phyloP scores from a whole-genome alignment of 495 filamentous ascomycete genomes.

The Neurospora intermedia region DNA sequence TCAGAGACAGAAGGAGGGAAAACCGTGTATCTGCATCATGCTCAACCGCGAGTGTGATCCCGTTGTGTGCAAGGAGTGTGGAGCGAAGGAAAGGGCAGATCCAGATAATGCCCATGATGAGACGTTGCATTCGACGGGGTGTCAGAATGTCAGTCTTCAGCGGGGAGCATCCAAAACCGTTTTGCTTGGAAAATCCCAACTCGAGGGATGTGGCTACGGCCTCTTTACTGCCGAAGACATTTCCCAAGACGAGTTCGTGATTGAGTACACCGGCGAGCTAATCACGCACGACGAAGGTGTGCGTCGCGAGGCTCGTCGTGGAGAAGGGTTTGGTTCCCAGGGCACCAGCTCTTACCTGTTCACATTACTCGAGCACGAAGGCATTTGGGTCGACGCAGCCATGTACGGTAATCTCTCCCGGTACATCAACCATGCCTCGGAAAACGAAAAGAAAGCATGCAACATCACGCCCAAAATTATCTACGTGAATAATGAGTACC shows the following conservation, averaged over 20 bases:
- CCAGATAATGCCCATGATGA: slow-evolving; percentile 47
- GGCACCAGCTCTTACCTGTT: slow-evolving; percentile 56
- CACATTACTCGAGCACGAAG: slow-evolving; percentile 45
- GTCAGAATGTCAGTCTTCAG: slow-evolving; percentile 54
- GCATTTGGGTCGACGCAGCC: slow-evolving; percentile 41
- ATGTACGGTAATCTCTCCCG: slow-evolving; percentile 46
- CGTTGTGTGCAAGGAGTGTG: slow-evolving; percentile 54
- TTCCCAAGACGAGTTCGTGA: slow-evolving; percentile 48
- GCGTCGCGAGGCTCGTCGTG: slow-evolving; percentile 40
- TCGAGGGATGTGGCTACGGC: slow-evolving; percentile 51
- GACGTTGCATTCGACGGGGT: slow-evolving; percentile 36
- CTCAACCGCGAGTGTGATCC: slow-evolving; percentile 64
- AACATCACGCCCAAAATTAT: slow-evolving; percentile 47
- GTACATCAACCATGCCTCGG: slow-evolving; percentile 57
- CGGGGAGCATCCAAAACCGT: slow-evolving; percentile 48
- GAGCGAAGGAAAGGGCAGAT: slow-evolving; percentile 50
- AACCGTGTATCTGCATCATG: slow-evolving; percentile 45
- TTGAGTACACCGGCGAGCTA: slow-evolving; percentile 65
- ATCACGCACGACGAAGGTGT: slow-evolving; percentile 54
- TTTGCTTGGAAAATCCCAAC: slow-evolving; percentile 49
- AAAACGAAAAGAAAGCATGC: slow-evolving; percentile 35
- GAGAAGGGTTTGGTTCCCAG: slow-evolving; percentile 53
- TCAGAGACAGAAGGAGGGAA: slow-evolving; percentile 33
- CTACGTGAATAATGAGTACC: slow-evolving; percentile 52
- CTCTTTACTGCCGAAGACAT: slow-evolving; percentile 54